Evolutionary conservation across 2,329 filamentous ascomycete species (phyloP), one percentile per base, ranked within the genome.

Genomic region (Harringtonia aguacate): DNA sequence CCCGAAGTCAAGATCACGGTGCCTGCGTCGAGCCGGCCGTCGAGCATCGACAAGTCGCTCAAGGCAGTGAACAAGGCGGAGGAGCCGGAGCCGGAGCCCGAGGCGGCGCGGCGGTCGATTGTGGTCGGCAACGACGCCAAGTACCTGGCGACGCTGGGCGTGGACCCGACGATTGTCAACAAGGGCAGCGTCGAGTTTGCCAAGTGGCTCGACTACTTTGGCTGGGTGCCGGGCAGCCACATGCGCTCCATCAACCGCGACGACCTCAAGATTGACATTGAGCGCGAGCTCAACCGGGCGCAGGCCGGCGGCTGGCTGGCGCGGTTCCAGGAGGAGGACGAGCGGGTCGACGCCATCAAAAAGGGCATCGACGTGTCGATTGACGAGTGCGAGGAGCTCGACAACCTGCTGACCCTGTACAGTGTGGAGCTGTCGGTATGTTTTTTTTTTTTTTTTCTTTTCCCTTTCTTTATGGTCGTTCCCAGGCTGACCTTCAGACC

Each of bases 301-400:
- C 90, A 95, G 64, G 89, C 89, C 40, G 90, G 87, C 45, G 89
- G 86, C 48, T 97, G 90, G 89, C 71, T 97, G 39, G 82, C 84
- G 41, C 82, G 90, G 48, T 75, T 82, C 51, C 70, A 90, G 52
- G 85, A 92, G 52, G 88, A 95, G 55, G 90, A 97, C 58, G 88
- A 92, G 49, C 79, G 90, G 46, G 84, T 95, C 2, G 82, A 87
- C 46, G 84, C 85, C 22, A 86, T 98, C 53, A 88, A 90, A 55
- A 77, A 70, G 46, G 80, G 94, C 44, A 81, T 98, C 44, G 90
- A 98, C 58, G 74, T 82, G 50, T 85, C 88, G n/a, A 88, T 98
- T 55, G 76, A 81, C 18, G 92, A 98, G 64, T 97, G 92, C 56
- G 94, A 98, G 55, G 90, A 97, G 65, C 70, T 98, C 46, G 92